phyloP scores from a whole-genome alignment of 2,329 filamentous ascomycete genomes.

The Cladophialophora carrionii region DNA sequence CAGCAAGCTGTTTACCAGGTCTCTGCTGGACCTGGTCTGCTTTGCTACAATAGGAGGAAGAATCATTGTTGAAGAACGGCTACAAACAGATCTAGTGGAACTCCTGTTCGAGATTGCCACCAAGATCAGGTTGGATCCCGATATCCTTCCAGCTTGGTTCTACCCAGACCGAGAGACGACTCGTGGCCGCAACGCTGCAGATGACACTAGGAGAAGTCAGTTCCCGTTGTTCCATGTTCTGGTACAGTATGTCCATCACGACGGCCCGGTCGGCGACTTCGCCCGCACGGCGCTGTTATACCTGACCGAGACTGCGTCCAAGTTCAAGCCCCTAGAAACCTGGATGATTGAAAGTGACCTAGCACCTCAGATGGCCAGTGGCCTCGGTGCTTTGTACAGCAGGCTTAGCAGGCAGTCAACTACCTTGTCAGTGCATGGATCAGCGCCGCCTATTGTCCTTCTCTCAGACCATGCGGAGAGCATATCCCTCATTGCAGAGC shows the following conservation, averaged over 20 bases:
- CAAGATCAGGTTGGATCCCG: slow-evolving; percentile 87
- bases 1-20: slow-evolving; percentile 80
- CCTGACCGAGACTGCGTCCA: slow-evolving; percentile 89
- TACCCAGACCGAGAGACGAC: slow-evolving; percentile 58
- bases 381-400: slow-evolving; percentile 77
- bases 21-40: slow-evolving; percentile 82
- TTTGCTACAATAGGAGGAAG: slow-evolving; percentile 66
- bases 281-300: slow-evolving; percentile 91
- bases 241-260: slow-evolving; percentile 95
- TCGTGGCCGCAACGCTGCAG: slow-evolving; percentile 58
- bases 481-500: slow-evolving; percentile 72
- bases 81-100: slow-evolving; percentile 87
- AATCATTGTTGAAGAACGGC: slow-evolving; percentile 69
- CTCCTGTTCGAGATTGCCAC: slow-evolving; percentile 94
- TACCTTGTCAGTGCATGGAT: slow-evolving; percentile 69
- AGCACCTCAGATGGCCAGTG: slow-evolving; percentile 95
- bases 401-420: slow-evolving; percentile 75
- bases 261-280: slow-evolving; percentile 93
- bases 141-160: slow-evolving; percentile 91
- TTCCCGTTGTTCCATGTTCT: slow-evolving; percentile 95
- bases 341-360: slow-evolving; percentile 98
- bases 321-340: slow-evolving; percentile 78
- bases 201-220: slow-evolving; percentile 83
- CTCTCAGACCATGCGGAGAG: slow-evolving; percentile 85
- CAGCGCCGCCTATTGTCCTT: slow-evolving; percentile 77